Conservation (phyloP, 2,329 filamentous ascomycete genomes). For the Penicillium sp. region DNA sequence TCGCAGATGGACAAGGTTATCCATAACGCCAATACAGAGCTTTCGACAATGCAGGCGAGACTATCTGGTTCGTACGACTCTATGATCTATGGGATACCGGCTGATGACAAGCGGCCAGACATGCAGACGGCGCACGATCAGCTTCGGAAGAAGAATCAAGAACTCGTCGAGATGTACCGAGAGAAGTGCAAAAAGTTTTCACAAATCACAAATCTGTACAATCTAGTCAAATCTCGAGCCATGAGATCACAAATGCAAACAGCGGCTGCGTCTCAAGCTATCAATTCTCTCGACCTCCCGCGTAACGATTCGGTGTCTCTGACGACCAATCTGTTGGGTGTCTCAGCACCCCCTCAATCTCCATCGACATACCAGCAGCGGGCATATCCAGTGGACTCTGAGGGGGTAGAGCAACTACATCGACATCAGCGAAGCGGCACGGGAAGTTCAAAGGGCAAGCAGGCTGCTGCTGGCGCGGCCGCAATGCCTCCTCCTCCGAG, state of each 20-base stretch:
- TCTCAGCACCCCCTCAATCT: conserved; percentile 31
- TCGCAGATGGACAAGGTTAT: conserved; percentile 73
- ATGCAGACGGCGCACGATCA: conserved; percentile 66
- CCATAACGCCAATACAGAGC: conserved; percentile 75
- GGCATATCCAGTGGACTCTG: conserved; percentile 28
- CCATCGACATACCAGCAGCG: conserved; percentile 29
- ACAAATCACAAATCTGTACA: conserved; percentile 68
- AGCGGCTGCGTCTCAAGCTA: conserved; percentile 56
- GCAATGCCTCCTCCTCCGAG: conserved; percentile 42
- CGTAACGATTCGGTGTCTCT: conserved; percentile 24
- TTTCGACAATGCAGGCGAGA: conserved; percentile 68
- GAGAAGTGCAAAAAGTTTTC: conserved; percentile 73
- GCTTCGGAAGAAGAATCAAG: conserved; percentile 72
- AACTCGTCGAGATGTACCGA: conserved; percentile 67
- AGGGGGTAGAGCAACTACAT: conserved; percentile 44
- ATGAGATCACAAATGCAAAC: conserved; percentile 59
- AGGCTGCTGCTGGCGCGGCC: conserved; percentile 23
- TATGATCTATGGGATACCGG: not conserved
- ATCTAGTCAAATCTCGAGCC: conserved; percentile 60
- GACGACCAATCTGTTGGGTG: conserved; percentile 12
- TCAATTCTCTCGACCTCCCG: conserved; percentile 42
- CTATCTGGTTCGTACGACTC: conserved; percentile 60
- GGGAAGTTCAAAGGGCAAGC: conserved; percentile 40
- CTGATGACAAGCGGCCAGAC: conserved; percentile 39
- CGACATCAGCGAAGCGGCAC: conserved; percentile 47